A percentile compares a stretch with the other conserved stretches of the same genome.
Evolutionary conservation across 257 asterid species (phyloP).

Genomic region (Ophiorrhiza pumila): DNA sequence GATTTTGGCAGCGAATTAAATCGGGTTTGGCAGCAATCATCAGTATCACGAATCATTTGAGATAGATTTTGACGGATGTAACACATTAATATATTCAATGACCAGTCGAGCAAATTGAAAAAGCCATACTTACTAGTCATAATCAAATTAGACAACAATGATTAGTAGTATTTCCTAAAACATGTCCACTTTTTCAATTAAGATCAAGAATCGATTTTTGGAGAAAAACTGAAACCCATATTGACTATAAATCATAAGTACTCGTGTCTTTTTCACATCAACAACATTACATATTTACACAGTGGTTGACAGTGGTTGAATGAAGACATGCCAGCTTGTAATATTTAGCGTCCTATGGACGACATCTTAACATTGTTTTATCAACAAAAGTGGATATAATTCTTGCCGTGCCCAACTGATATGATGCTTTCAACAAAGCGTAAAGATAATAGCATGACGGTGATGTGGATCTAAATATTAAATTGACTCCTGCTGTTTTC

Average conservation of each 20-base stretch:
- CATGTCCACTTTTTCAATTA: background rate
- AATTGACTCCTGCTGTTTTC: constrained; percentile 8
- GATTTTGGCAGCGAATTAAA: background rate
- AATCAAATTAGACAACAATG: background rate
- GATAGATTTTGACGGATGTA: background rate
- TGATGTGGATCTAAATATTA: constrained; percentile 25
- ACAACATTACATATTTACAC: background rate
- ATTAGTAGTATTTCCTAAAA: background rate
- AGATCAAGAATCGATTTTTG: background rate
- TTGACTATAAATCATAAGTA: background rate
- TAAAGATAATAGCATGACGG: constrained; percentile 24
- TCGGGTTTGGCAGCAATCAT: no score
- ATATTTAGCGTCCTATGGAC: constrained; percentile 22
- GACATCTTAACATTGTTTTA: constrained; percentile 16
- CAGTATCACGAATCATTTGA: background rate
- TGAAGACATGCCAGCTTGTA: background rate
- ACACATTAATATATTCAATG: background rate
- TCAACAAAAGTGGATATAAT: constrained; percentile 9
- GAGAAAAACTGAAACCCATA: no score
- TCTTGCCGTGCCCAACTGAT: constrained; percentile 18
- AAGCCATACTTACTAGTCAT: background rate
- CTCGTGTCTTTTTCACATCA: constrained; percentile 1
- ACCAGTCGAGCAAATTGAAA: background rate
- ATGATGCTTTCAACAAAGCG: constrained; percentile 9
- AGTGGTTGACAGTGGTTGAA: background rate